Conservation (phyloP, 2,329 filamentous ascomycete species). For the Colletotrichum orchidophilum region DNA sequence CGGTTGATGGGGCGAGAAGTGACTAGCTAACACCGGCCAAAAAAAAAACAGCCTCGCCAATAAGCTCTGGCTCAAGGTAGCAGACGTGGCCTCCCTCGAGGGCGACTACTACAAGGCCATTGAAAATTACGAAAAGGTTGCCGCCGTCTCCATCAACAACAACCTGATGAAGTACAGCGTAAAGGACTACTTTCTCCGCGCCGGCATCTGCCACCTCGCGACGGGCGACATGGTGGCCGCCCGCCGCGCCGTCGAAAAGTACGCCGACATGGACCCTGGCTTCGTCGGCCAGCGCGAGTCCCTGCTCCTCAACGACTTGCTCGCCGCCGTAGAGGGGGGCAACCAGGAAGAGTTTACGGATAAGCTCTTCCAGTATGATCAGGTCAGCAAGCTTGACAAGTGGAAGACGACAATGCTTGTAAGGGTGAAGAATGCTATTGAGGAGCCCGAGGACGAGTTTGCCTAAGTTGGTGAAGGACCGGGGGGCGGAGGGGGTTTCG, state of each 20-base stretch:
- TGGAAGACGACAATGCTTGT: slow-evolving; percentile 94
- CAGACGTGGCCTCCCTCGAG: slow-evolving; percentile 84
- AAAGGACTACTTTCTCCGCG: slow-evolving; percentile 96
- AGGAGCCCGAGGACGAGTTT: slow-evolving; percentile 60
- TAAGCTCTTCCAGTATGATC: slow-evolving; percentile 88
- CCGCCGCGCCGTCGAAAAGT: slow-evolving; percentile 82
- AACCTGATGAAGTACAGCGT: slow-evolving; percentile 94
- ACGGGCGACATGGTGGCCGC: slow-evolving; percentile 79
- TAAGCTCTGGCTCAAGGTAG: slow-evolving; percentile 92
- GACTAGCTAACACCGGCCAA: not conserved
- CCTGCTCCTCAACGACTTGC: slow-evolving; percentile 81
- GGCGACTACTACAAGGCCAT: slow-evolving; percentile 87
- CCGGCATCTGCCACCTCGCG: slow-evolving; percentile 87
- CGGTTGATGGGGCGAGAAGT: no score
- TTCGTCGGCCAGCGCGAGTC: slow-evolving; percentile 84
- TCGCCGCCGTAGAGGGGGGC: slow-evolving; percentile 77
- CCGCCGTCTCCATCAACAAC: slow-evolving; percentile 81
- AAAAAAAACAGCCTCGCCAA: slow-evolving; percentile 75
- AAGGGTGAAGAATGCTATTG: slow-evolving; percentile 84
- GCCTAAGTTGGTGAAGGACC: slow-evolving; percentile 43
- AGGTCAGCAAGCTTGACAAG: slow-evolving; percentile 92
- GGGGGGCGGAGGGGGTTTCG: no score
- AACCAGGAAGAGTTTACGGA: slow-evolving; percentile 87
- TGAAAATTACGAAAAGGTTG: slow-evolving; percentile 84
- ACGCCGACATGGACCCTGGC: slow-evolving; percentile 79